These are phyloP conservation scores for Aristolochia fimbriata DNA, from an alignment of 164 flowering plant genomes.

Conservation along the genomic window DNA sequence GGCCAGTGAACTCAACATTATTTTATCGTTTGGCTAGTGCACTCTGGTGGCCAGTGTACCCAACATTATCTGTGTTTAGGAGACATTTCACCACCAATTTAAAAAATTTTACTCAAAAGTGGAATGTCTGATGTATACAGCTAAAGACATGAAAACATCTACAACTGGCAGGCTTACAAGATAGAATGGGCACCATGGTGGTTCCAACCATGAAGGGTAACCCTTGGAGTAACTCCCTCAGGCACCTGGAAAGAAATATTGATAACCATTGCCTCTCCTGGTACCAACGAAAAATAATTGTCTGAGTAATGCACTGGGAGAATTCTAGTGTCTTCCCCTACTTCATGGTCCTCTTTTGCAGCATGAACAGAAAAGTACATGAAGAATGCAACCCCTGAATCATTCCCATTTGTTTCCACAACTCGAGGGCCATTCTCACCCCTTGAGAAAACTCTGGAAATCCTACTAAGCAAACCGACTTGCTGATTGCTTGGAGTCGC, in stretches of 20 bases:
- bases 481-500: conserved; percentile 11
- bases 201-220: conserved; percentile 82
- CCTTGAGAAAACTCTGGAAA: conserved; percentile 26
- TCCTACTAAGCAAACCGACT: conserved; percentile 31
- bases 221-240: conserved; percentile 55
- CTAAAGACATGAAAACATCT: background rate
- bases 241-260: conserved; percentile 68
- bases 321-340: conserved; percentile 79
- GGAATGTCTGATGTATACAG: no score
- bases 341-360: conserved; percentile 27
- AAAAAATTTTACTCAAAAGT: no score
- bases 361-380: conserved; percentile 81
- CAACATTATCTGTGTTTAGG: no score
- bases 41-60: no score
- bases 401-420: conserved; percentile 43
- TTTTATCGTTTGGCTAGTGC: no score
- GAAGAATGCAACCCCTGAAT: conserved; percentile 81
- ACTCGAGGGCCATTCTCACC: conserved; percentile 24
- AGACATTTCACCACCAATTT: no score
- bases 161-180: background rate
- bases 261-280: conserved; percentile 63
- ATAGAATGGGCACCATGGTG: conserved; percentile 34
- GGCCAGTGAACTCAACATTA: no score
- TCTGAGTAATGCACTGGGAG: conserved; percentile 96
- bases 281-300: conserved; percentile 88